Evolutionary conservation across 257 asterid genomes (phyloP), one percentile per base, ranked within the genome.

Genomic region (Fraxinus americana): DNA sequence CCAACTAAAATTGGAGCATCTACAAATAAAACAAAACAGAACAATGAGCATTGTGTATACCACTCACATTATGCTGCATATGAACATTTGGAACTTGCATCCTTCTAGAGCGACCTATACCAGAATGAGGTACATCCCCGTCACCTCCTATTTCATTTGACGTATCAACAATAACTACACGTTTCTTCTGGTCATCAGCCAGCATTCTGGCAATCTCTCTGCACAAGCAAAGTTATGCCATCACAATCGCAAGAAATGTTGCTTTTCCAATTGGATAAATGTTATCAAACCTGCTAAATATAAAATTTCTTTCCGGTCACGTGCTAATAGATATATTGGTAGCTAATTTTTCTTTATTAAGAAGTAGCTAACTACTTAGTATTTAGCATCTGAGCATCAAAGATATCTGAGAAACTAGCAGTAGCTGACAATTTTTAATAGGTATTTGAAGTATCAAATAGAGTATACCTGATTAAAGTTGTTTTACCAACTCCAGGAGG

Each of bases 401-500:
- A 25, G 21, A 30, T 25, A 23, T 19, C 34, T 19, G 30, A 67
- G n/a, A 16, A 41, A 65, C 45, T 32, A 61, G 32, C 30, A 61
- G 68, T 17, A 61, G 21, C 14, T 9, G 34, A 21, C 32, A 21
- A 61, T 7, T 21, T 61, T 10, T 25, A 61, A 61, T 14, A 8
- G 30, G 41, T 41, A 34, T 61, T 14, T 57, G 16, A 5, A 50
- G 54, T 78, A 78, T 75, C 21, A 48, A 67, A 9, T 39, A 1
- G 45, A 34, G 4, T 67, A 39, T 87, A 93, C 99, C 99, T 93
- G 88, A 95, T 95, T 80, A 95, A 85, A 69, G 99, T 93, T 72
- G 99, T 95, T 86, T 95, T 95, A 80, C 99, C 99, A 71, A 93
- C 99, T 72, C 99, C 99, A 11, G 99, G 99, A 70, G 98, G 98